Evolutionary conservation across 2,329 filamentous ascomycete genomes (phyloP).

Genomic region (Fusarium sp.): DNA sequence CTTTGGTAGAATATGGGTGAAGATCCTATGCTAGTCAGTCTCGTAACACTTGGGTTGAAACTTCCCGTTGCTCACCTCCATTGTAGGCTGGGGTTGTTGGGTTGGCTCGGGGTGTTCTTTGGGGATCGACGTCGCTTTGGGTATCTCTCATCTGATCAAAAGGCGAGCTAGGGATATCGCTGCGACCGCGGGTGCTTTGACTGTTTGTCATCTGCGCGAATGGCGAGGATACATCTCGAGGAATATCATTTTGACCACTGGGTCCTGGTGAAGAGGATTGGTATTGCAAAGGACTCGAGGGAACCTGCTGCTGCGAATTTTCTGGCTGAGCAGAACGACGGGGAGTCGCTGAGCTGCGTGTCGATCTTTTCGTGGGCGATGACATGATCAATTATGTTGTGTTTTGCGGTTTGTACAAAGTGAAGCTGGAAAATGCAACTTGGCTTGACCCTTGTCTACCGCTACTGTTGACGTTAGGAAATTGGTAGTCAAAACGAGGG

Average conservation of each 20-base stretch:
- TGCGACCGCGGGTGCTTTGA: constrained; percentile 59
- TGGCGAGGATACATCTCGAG: constrained; percentile 62
- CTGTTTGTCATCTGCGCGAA: constrained; percentile 67
- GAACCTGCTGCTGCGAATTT: constrained; percentile 62
- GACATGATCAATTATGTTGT: constrained; percentile 50
- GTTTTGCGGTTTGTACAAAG: constrained; percentile 17
- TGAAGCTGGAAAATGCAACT: constrained; percentile 12
- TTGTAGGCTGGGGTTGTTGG: constrained; percentile 65
- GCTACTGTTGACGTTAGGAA: constrained; percentile 40
- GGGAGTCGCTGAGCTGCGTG: constrained; percentile 60
- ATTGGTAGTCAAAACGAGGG: constrained; percentile 42
- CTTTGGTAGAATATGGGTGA: constrained; percentile 93
- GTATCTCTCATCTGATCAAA: constrained; percentile 68
- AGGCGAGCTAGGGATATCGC: constrained; percentile 66
- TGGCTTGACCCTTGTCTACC: constrained; percentile 27
- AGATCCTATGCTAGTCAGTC: constrained; percentile 70
- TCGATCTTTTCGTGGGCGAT: constrained; percentile 59
- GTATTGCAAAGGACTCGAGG: constrained; percentile 86
- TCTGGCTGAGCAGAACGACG: constrained; percentile 55
- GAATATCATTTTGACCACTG: constrained; percentile 44
- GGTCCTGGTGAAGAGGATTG: constrained; percentile 59
- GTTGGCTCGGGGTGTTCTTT: constrained; percentile 77
- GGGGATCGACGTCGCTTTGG: constrained; percentile 64
- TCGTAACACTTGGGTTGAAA: neutral
- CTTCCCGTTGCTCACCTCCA: constrained; percentile 65